Evolutionary conservation across 352 stramenopile genomes (phyloP).

Genomic region (Phytophthora cactorum): DNA sequence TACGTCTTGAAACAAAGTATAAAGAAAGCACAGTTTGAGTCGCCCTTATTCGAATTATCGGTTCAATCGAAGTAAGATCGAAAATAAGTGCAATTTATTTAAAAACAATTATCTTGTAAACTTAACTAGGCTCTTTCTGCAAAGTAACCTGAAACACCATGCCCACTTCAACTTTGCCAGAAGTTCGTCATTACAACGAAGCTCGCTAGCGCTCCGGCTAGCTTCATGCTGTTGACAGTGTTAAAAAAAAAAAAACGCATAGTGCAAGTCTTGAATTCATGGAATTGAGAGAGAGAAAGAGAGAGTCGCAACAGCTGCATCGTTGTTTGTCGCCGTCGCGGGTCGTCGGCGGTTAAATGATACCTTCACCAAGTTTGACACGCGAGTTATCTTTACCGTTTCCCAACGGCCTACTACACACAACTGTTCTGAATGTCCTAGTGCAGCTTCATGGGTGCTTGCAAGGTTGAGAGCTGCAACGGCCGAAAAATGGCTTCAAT

Average conservation of each 20-base stretch:
- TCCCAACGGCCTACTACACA: constrained; percentile 5
- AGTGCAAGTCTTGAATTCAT: background rate
- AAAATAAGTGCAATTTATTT: no score
- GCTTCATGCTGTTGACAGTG: constrained; percentile 1
- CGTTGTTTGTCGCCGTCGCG: background rate
- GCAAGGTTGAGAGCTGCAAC: background rate
- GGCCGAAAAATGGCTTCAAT: background rate
- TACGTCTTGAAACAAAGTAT: no score
- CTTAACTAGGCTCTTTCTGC: no score
- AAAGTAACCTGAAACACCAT: no score
- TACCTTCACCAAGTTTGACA: background rate
- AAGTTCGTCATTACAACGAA: no score
- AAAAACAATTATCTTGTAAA: no score
- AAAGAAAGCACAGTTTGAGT: no score
- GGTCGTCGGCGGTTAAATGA: background rate
- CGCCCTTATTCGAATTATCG: no score
- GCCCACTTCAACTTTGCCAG: no score
- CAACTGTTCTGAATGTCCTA: background rate
- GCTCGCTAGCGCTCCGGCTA: no score
- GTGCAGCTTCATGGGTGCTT: constrained; percentile 6
- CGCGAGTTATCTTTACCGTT: background rate
- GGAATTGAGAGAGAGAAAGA: background rate
- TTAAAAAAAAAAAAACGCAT: background rate
- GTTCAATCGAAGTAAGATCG: no score
- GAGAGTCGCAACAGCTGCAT: background rate